These are phyloP conservation scores for Eucalyptus urophylla DNA, from an alignment of 345 rosid species.

Conservation along the genomic window DNA sequence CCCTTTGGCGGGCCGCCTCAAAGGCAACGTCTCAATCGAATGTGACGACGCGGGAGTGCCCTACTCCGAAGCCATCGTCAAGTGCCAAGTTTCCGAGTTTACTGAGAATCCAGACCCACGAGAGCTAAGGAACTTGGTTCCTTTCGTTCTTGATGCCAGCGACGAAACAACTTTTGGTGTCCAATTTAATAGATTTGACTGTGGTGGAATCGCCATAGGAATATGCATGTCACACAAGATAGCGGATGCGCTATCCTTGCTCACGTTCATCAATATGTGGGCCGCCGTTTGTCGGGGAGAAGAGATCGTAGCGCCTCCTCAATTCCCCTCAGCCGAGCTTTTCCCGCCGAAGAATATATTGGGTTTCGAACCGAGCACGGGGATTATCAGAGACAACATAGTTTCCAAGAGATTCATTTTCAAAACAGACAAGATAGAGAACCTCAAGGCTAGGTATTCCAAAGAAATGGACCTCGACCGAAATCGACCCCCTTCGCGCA, in stretches of 20 bases:
- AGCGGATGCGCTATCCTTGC: conserved; percentile 3
- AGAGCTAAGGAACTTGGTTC: background rate
- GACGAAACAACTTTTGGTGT: background rate
- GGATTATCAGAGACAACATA: background rate
- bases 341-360: conserved; percentile 6
- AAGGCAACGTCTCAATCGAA: conserved; percentile 7
- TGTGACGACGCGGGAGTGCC: conserved; percentile 30
- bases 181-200: conserved; percentile 20
- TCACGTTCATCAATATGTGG: conserved; percentile 14
- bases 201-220: conserved; percentile 14
- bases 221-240: conserved; percentile 16
- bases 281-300: conserved; percentile 8
- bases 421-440: background rate
- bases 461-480: background rate
- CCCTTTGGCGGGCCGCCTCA: conserved; percentile 37
- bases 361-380: background rate
- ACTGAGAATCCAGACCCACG: conserved; percentile 5
- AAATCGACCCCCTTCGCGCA: conserved; percentile 5
- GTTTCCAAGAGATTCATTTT: conserved; percentile 16
- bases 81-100: conserved; percentile 4
- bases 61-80: conserved; percentile 12
- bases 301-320: background rate
- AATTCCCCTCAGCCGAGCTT: conserved; percentile 3
- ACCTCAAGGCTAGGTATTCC: background rate
- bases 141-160: background rate